Base-by-base conservation (phyloP, 2,329 filamentous ascomycete species). In the Zymoseptoria crescenta region DNA sequence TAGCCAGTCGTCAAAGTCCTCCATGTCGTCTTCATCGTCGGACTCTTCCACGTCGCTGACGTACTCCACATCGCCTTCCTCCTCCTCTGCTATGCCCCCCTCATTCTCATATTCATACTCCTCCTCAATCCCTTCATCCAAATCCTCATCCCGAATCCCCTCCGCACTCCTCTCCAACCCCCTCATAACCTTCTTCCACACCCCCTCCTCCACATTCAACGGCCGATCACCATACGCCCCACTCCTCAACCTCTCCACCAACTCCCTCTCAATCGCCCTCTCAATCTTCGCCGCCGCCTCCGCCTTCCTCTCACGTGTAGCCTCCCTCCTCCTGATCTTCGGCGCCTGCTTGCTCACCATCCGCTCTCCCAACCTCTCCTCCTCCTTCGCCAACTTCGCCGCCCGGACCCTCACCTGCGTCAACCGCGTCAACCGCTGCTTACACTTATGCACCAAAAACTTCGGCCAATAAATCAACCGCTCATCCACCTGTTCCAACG, bases 161-260 rank as follows among this genome's bases (percentile, higher is more conserved):
- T 95, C 86, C 60, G 93, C 92, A 68, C 88, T 87, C 67, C 88
- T 83, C 81, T 99, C 94, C 75, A 99, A 81, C 3, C 91, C 91
- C 62, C 87, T 86, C 67, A 99, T 84, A 7, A 99, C 94, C 82
- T 92, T 96, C 83, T 95, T 95, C 94, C 94, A 99, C 62, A 99
- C 91, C 13, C 84, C 82, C 74, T 96, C 91, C 74, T 95, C 94
- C 55, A 96, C 92, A 72, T 99, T 99, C 65, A 99, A 80, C 49
- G 94, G 94, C 72, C 90, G 85, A 69, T 97, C 92, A 57, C 94
- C 94, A 75, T 99, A 97, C 2, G 92, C 92, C 52, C 94, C 94
- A 71, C 91, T 92, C 65, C 92, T 83, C 74, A 99, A 77, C 67
- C 94, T 82, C 76, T 97, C 91, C 67, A 99, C 88, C 66, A 99